Conservation (phyloP, 2,329 filamentous ascomycete genomes). For the Fusarium sp. region DNA sequence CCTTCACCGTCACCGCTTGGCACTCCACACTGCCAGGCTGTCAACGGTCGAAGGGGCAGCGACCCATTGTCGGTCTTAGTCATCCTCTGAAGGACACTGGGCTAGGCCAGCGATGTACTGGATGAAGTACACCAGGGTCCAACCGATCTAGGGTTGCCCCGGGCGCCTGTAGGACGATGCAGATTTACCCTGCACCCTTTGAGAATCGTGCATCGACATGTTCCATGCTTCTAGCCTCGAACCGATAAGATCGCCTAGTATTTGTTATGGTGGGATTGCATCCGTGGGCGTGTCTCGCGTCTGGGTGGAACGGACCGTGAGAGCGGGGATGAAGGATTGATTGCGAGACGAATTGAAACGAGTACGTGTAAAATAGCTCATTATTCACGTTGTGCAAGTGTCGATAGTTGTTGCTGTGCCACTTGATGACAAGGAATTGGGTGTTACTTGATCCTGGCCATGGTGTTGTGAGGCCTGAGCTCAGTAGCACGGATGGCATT, state of each 20-base stretch:
- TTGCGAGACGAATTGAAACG: background rate
- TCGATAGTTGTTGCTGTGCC: background rate
- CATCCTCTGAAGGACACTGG: background rate
- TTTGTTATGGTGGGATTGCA: background rate
- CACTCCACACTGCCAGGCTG: slow-evolving; percentile 2
- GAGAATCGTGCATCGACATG: slow-evolving; percentile 3
- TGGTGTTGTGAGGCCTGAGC: background rate
- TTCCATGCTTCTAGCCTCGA: background rate
- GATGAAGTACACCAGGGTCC: background rate
- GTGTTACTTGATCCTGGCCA: background rate
- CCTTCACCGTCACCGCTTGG: background rate
- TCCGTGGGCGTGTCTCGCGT: background rate
- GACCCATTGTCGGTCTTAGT: background rate
- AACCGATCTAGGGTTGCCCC: background rate
- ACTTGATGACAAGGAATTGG: background rate
- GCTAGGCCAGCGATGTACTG: background rate
- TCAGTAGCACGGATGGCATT: background rate
- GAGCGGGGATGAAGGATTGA: background rate
- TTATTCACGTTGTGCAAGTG: background rate
- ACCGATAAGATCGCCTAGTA: background rate
- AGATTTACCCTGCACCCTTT: background rate
- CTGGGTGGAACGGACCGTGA: background rate
- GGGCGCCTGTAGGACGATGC: background rate
- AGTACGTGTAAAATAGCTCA: background rate
- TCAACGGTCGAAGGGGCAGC: background rate